Evolutionary conservation across 306 rosid species (phyloP).

Genomic region (Vigna mungo): DNA sequence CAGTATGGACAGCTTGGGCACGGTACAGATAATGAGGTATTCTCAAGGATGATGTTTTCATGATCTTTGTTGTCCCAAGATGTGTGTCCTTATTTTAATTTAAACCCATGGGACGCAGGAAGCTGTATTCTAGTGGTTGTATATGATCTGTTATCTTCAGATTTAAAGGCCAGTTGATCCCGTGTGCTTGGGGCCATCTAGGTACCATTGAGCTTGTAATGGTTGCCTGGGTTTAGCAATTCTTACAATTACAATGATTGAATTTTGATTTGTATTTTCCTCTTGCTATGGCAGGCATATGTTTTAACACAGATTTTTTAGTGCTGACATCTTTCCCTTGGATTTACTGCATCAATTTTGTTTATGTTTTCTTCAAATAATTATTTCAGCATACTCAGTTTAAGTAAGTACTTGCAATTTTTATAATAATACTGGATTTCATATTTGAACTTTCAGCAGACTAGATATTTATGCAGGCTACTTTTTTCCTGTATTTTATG

Average conservation of each 20-base stretch:
- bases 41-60: slow-evolving; percentile 25
- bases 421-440: neutral
- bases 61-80: slow-evolving; percentile 34
- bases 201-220: neutral
- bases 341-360: slow-evolving; percentile 8
- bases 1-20: slow-evolving; percentile 98
- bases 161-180: slow-evolving; percentile 14
- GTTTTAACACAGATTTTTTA: neutral
- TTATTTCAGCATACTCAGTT: neutral
- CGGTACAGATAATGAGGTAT: slow-evolving; percentile 98
- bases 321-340: neutral
- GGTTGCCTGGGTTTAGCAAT: slow-evolving; percentile 17
- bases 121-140: slow-evolving; percentile 17
- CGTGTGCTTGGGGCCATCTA: slow-evolving; percentile 25
- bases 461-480: neutral
- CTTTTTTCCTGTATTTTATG: neutral
- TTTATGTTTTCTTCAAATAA: neutral
- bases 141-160: neutral
- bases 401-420: neutral
- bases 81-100: slow-evolving; percentile 26
- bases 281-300: slow-evolving; percentile 17
- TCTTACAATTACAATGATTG: slow-evolving; percentile 1
- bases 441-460: neutral
- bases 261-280: neutral
- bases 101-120: neutral